Evolutionary conservation across 192 early-diverging fungal species (phyloP).

Genomic region (Gaertneriomyces sp.): DNA sequence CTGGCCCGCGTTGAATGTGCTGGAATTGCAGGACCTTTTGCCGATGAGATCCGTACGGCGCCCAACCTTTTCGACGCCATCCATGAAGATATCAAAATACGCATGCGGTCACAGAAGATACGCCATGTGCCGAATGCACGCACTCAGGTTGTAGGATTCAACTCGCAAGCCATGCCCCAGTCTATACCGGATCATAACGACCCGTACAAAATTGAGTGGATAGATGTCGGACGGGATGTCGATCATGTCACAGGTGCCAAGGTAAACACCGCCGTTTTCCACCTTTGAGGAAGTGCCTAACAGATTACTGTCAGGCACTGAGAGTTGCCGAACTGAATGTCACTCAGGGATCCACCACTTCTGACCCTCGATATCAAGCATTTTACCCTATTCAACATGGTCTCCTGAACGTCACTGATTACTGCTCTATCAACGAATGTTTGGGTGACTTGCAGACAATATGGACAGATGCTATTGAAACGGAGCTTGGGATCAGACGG

Average conservation of each 20-base stretch:
- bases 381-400: conserved; percentile 79
- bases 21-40: not conserved
- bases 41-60: conserved; percentile 12
- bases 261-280: conserved; percentile 31
- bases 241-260: conserved; percentile 61
- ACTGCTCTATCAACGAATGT: conserved; percentile 59
- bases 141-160: conserved; percentile 69
- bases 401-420: conserved; percentile 72
- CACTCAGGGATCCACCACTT: not conserved
- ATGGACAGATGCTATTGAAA: conserved; percentile 68
- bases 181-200: conserved; percentile 85
- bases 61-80: conserved; percentile 42
- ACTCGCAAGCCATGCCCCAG: conserved; percentile 59
- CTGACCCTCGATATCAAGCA: conserved; percentile 18
- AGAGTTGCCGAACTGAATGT: conserved; percentile 15
- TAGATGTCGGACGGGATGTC: conserved; percentile 41
- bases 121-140: conserved; percentile 71
- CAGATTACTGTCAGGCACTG: conserved; percentile 5
- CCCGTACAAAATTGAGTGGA: conserved; percentile 88
- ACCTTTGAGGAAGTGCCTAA: too few species aligned
- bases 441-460: conserved; percentile 76
- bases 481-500: conserved; percentile 64
- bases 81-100: conserved; percentile 67
- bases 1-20: not conserved
- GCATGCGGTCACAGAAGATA: conserved; percentile 79